Base-by-base conservation (phyloP, 2,329 filamentous ascomycete genomes). In the Aspergillus pseudotamarii region DNA sequence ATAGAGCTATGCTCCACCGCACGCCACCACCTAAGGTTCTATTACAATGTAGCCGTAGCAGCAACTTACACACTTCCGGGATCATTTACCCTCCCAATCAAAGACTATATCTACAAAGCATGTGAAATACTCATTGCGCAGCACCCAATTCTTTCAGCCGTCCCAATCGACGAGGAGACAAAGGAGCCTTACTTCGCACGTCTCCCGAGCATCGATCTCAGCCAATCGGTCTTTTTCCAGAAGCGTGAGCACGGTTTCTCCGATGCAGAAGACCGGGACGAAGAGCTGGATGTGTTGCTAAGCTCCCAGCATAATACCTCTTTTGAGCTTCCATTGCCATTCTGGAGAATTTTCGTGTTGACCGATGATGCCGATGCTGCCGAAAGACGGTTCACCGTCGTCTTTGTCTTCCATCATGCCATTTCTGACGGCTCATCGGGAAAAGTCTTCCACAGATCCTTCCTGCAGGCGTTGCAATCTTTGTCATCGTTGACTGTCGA, bases 331-430 rank as follows among this genome's bases (percentile, higher is more conserved):
- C 72, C 71, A 4, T 55, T 73, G 21, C 79, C 82, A 1, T 80
- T 79, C 64, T 85, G 82, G 82, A 77, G 80, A 23, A 69, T 84
- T 2, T 66, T 77, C 21, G 66, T 84, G 26, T 61, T 83, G 10
- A 68, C 71, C n/a, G 66, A 73, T 16, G 45, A 67, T 16, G 66
- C 64, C 10, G 61, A 70, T 36, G 21, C 16, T 14, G 9, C 21
- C 3, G 21, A 66, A 2, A 67, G 60, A 3, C 66, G 63, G 2
- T 83, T 85, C 62, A 81, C 80, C 0, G 79, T 77, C 1, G 71
- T 70, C 2, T 84, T 82, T 70, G 72, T 83, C 11, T 83, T 76
- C 64, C 83, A 85, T 61, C 83, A 84, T 71, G 79, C 78, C 2
- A 72, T 84, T 57, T 79, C 78, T 3, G 83, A 85, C 66, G 82